These are phyloP conservation scores for Quercus dentata DNA, from an alignment of 306 rosid genomes.

Conservation along the genomic window DNA sequence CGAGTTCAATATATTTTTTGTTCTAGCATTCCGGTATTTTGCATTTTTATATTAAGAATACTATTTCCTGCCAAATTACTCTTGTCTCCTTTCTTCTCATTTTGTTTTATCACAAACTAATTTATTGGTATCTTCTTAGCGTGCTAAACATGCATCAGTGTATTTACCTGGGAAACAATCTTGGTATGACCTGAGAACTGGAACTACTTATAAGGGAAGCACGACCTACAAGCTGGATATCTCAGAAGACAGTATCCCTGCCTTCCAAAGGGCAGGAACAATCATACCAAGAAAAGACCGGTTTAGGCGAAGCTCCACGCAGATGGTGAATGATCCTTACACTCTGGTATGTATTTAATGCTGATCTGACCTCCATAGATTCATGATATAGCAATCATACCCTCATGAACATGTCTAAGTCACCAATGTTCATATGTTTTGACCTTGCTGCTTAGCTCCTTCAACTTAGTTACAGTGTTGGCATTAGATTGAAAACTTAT, in stretches of 20 bases:
- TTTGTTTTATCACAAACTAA: conserved; percentile 5
- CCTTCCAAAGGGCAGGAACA: conserved; percentile 88
- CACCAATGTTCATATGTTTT: too few species aligned
- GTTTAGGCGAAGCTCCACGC: conserved; percentile 92
- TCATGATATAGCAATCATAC: too few species aligned
- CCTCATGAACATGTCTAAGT: not conserved
- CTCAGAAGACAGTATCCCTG: conserved; percentile 81
- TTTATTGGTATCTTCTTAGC: conserved; percentile 36
- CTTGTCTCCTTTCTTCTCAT: not conserved
- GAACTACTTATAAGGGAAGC: conserved; percentile 72
- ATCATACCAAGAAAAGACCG: conserved; percentile 88
- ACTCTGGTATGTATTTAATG: conserved; percentile 67
- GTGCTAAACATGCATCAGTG: conserved; percentile 67
- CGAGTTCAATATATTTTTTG: too few species aligned
- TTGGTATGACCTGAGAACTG: conserved; percentile 84
- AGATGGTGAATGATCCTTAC: conserved; percentile 88
- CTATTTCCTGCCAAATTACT: not conserved
- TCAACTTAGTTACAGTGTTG: too few species aligned
- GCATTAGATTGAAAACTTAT: too few species aligned
- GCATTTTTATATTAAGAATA: too few species aligned
- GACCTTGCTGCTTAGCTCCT: too few species aligned
- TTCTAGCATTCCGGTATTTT: too few species aligned
- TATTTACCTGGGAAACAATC: conserved; percentile 86
- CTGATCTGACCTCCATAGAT: not conserved
- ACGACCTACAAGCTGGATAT: conserved; percentile 61